Percentiles rank a stretch among this genome's conserved stretches.
phyloP scores from a whole-genome alignment of 768 basidiomycete species.

The Kwoniella shandongensis region DNA sequence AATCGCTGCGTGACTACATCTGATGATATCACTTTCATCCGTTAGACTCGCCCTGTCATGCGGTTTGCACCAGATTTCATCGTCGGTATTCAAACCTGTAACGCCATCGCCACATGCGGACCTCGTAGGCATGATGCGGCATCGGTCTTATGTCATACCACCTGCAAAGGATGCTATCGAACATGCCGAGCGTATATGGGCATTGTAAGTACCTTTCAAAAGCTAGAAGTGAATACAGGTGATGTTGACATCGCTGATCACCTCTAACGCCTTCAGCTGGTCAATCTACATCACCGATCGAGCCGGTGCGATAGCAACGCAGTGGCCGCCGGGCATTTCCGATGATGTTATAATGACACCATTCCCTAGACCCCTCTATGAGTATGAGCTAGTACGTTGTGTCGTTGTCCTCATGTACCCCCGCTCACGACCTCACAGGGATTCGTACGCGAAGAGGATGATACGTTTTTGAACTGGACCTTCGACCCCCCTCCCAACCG shows the following conservation, averaged over 20 bases:
- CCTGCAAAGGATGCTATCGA: slow-evolving; percentile 42
- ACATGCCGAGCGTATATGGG: slow-evolving; percentile 43
- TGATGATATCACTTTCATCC: no score
- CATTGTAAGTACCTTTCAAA: slow-evolving; percentile 39
- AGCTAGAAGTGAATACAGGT: no score
- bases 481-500: slow-evolving; percentile 9
- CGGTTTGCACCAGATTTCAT: slow-evolving; percentile 40
- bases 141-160: slow-evolving; percentile 32
- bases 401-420: neutral
- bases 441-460: slow-evolving; percentile 28
- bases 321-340: slow-evolving; percentile 34
- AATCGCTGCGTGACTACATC: neutral
- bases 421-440: slow-evolving; percentile 19
- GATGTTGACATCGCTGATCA: slow-evolving; percentile 11
- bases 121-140: slow-evolving; percentile 37
- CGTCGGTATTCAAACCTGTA: slow-evolving; percentile 29
- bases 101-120: slow-evolving; percentile 26
- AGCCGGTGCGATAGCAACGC: slow-evolving; percentile 32
- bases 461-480: slow-evolving; percentile 11
- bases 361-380: slow-evolving; percentile 39
- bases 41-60: slow-evolving; percentile 40
- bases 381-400: slow-evolving; percentile 43
- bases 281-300: slow-evolving; percentile 39
- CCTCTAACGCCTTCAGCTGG: slow-evolving; percentile 26
- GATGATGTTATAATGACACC: slow-evolving; percentile 41